Conservation (phyloP, 257 asterid genomes). For the Ilex asprella region DNA sequence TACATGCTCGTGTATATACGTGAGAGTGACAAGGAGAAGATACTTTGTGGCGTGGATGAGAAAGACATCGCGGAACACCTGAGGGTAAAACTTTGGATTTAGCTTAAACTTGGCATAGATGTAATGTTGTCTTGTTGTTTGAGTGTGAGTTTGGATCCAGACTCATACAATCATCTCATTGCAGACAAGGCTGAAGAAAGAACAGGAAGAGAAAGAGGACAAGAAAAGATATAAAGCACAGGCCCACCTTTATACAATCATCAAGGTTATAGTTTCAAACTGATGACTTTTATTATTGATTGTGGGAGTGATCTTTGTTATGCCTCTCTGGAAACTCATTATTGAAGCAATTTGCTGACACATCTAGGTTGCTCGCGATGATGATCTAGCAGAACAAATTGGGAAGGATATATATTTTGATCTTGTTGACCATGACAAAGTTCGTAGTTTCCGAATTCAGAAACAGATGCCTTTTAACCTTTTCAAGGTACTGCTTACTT, state of each 20-base stretch:
- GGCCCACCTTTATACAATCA: conserved; percentile 91
- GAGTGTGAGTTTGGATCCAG: background rate
- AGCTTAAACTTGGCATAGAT: background rate
- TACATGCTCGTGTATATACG: conserved; percentile 99
- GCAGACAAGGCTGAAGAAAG: conserved; percentile 92
- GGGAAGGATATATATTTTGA: conserved; percentile 90
- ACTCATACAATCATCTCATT: conserved; percentile 14
- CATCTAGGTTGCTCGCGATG: conserved; percentile 94
- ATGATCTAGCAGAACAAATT: conserved; percentile 79
- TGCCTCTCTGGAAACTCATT: conserved; percentile 11
- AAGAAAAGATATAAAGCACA: conserved; percentile 87
- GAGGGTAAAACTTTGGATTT: conserved; percentile 44
- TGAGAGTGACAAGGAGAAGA: conserved; percentile 93
- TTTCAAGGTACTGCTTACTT: conserved; percentile 62
- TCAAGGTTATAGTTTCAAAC: conserved; percentile 52
- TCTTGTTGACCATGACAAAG: conserved; percentile 98
- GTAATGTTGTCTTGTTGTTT: conserved; percentile 5
- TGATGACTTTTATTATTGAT: background rate
- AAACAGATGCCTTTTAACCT: conserved; percentile 70
- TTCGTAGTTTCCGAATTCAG: conserved; percentile 84
- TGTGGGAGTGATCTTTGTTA: no score
- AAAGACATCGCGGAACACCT: conserved; percentile 98
- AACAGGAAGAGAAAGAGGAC: conserved; percentile 96
- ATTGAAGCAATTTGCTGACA: conserved; percentile 17
- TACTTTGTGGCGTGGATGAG: conserved; percentile 93